Conservation (phyloP, 2,329 filamentous ascomycete species). For the Fusarium sp. region DNA sequence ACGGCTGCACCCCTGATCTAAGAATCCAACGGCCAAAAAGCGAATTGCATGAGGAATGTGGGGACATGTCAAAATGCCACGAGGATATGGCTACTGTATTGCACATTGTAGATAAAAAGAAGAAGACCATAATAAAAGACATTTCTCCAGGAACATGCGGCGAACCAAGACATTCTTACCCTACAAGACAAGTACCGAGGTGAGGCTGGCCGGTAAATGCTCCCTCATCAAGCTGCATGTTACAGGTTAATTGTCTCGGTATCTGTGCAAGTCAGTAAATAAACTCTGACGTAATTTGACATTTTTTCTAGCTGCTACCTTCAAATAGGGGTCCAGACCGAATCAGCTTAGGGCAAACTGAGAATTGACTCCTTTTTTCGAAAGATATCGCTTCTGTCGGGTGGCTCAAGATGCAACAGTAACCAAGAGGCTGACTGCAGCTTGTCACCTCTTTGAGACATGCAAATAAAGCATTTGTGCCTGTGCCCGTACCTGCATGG, state of each 20-base stretch:
- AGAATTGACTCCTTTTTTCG: background rate
- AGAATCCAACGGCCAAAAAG: constrained; percentile 24
- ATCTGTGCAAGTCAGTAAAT: constrained; percentile 2
- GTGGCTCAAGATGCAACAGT: constrained; percentile 19
- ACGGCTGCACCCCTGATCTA: constrained; percentile 25
- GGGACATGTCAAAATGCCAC: constrained; percentile 14
- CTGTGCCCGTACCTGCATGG: constrained; percentile 17
- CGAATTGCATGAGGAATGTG: constrained; percentile 22
- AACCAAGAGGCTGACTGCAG: constrained; percentile 32
- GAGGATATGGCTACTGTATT: background rate
- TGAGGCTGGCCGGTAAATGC: constrained; percentile 1
- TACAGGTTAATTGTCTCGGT: constrained; percentile 16
- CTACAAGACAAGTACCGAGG: constrained; percentile 10
- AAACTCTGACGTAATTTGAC: constrained; percentile 36
- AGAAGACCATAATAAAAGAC: background rate
- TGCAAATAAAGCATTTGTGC: constrained; percentile 10
- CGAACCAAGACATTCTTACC: background rate
- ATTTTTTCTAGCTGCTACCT: background rate
- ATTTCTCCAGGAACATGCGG: background rate
- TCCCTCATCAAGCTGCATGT: constrained; percentile 1
- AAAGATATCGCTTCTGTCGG: background rate
- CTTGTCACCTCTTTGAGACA: constrained; percentile 22
- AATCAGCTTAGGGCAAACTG: background rate
- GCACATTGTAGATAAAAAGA: background rate
- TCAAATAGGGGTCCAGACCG: constrained; percentile 17